Evolutionary conservation across 1,284 basidiomycete species (phyloP), one percentile per base, ranked within the genome.

Genomic region (Sporisorium scitamineum): DNA sequence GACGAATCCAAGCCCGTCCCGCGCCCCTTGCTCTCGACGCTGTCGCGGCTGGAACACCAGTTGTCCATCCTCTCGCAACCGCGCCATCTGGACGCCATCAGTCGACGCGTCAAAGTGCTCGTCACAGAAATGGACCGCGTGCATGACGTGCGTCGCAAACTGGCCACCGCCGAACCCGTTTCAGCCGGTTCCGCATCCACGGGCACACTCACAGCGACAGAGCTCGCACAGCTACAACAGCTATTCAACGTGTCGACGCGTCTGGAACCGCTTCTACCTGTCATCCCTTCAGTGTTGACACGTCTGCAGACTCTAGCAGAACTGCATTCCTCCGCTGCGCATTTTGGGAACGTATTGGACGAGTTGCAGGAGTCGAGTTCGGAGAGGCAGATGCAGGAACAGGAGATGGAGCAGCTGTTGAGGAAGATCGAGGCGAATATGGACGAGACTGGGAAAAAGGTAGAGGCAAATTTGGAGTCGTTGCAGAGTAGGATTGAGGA

Each of bases 1-100:
- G 79, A 80, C 61, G 78, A 80, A 45, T 69, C 68, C 16, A 57
- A 48, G 48, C 73, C 82, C 2, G 87, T 94, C 13, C 91, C 93
- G 0, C 88, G 92, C 1, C 94, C 96, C 0, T 88, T 98, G 16
- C 87, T 97, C 1, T 91, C 93, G 0, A 90, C 94, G 47, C 88
- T 98, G 45, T 89, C 89, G 18, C 91, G 93, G 31, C 89, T 97
- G 41, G 94, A 94, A 82, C 90, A 91, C 29, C 93, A 95, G 86
- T 88, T 98, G 31, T 90, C 91, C 2, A 88, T 98, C 16, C 90
- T 99, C 55, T 94, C 95, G 0, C 95, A 98, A 87, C 96, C 97
- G 0, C 91, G 95, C 7, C 95, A 99, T 84, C 91, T 99, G 41
- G 96, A 99, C 85, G 92, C 94, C n/a, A 93, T 98, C 73, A 94